Evolutionary conservation across 2,329 filamentous ascomycete genomes (phyloP).

Genomic region (Ustilaginoidea virens): DNA sequence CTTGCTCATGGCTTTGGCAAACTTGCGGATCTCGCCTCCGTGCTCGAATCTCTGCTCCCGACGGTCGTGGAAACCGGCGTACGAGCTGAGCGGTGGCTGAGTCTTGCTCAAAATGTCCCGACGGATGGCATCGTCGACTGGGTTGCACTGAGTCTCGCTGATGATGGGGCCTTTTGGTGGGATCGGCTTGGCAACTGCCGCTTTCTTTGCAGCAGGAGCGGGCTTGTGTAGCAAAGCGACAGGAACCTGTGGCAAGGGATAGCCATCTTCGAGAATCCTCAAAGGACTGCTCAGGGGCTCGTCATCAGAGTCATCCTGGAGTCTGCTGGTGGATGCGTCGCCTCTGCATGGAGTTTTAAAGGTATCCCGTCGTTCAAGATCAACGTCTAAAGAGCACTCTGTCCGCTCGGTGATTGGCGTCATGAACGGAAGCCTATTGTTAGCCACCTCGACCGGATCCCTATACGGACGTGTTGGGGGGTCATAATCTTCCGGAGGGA

Average conservation of each 20-base stretch:
- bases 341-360: constrained; percentile 66
- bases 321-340: constrained; percentile 11
- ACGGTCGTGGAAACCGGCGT: constrained; percentile 68
- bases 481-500: constrained; percentile 77
- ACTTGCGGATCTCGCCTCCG: constrained; percentile 66
- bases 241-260: constrained; percentile 30
- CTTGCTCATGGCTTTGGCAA: constrained; percentile 50
- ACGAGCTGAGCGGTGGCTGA: constrained; percentile 57
- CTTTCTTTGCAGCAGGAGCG: constrained; percentile 17
- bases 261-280: constrained; percentile 38
- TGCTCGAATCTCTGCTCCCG: constrained; percentile 46
- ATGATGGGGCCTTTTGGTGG: constrained; percentile 57
- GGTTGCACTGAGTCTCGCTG: constrained; percentile 74
- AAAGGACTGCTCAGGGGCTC: constrained; percentile 56
- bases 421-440: constrained; percentile 94
- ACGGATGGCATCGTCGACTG: constrained; percentile 63
- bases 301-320: constrained; percentile 19
- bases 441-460: constrained; percentile 63
- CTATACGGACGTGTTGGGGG: constrained; percentile 66
- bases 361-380: constrained; percentile 42
- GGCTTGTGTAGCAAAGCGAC: constrained; percentile 33
- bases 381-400: constrained; percentile 65
- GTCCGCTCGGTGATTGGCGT: constrained; percentile 95
- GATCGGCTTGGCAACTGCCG: constrained; percentile 21
- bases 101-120: constrained; percentile 59